Percentiles rank a stretch among this genome's conserved stretches.
These are phyloP conservation scores for Botrytis porri DNA, from an alignment of 2,329 filamentous ascomycete genomes.

Conservation along the genomic window DNA sequence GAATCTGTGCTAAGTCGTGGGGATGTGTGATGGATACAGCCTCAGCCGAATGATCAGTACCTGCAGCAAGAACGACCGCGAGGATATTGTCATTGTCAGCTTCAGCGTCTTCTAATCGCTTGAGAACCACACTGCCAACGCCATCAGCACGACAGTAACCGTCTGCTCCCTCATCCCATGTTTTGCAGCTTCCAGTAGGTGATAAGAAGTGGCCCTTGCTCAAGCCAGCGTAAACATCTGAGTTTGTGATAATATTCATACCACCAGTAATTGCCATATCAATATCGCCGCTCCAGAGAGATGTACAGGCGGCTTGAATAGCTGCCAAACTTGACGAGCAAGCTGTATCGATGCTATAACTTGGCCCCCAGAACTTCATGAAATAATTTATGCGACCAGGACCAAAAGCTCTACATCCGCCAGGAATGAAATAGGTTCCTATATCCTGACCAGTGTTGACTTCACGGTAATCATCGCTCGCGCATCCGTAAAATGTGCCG, in stretches of 20 bases:
- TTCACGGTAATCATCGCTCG: constrained; percentile 32
- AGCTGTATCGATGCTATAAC: constrained; percentile 57
- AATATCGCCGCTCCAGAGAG: constrained; percentile 46
- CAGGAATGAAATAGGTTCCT: constrained; percentile 32
- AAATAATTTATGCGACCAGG: constrained; percentile 39
- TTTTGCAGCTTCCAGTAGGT: constrained; percentile 36
- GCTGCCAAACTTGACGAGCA: constrained; percentile 56
- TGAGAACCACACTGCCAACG: constrained; percentile 32
- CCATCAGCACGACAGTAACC: constrained; percentile 66
- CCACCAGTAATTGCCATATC: constrained; percentile 44
- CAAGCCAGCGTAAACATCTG: constrained; percentile 40
- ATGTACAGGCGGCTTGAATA: constrained; percentile 52
- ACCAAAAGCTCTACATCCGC: constrained; percentile 31
- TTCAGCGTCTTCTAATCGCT: neutral
- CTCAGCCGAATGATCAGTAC: constrained; percentile 3
- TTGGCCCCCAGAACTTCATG: constrained; percentile 46
- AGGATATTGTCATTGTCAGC: neutral
- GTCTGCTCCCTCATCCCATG: constrained; percentile 58
- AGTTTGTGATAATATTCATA: constrained; percentile 38
- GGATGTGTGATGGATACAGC: constrained; percentile 1
- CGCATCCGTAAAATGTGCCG: constrained; percentile 29
- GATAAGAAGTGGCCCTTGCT: constrained; percentile 24
- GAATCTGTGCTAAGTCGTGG: neutral
- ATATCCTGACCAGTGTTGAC: constrained; percentile 32
- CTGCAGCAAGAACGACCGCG: neutral